phyloP scores from a whole-genome alignment of 1,139 yeast species.

The Entelexis sorbosivorans region DNA sequence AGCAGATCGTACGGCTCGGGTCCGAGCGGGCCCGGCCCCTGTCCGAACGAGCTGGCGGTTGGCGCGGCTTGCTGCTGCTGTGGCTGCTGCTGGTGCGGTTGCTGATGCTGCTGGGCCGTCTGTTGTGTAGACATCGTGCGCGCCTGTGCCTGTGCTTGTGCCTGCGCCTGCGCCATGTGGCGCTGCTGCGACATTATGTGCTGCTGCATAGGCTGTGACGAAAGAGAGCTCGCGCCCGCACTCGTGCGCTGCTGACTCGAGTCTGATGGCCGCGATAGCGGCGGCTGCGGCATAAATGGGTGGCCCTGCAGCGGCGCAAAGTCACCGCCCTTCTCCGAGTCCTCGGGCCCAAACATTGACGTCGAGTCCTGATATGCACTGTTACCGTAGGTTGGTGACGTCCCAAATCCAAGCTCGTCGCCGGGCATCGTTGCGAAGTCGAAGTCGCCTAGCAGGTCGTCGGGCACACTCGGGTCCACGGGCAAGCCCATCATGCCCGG shows the following conservation, averaged over 20 bases:
- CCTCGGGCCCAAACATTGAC: not conserved
- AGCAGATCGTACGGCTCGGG: not conserved
- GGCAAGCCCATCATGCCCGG: slow-evolving; percentile 23
- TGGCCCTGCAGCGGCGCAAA: slow-evolving; percentile 1
- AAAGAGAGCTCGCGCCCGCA: not conserved
- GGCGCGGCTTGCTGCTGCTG: too few relatives aligned
- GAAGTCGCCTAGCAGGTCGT: slow-evolving; percentile 15
- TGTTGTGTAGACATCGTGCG: not conserved
- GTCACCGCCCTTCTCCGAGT: not conserved
- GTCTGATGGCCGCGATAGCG: not conserved
- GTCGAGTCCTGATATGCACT: not conserved
- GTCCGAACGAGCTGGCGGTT: too few relatives aligned
- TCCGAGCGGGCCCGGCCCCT: not conserved
- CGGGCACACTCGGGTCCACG: slow-evolving; percentile 18
- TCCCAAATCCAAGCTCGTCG: not conserved
- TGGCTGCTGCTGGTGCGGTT: not conserved
- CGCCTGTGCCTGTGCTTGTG: not conserved
- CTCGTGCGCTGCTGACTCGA: not conserved
- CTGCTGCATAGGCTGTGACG: not conserved
- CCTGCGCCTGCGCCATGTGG: not conserved
- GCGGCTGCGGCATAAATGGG: slow-evolving; percentile 8
- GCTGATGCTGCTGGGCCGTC: not conserved
- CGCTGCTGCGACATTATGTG: not conserved
- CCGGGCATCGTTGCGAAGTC: slow-evolving; percentile 8
- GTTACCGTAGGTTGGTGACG: not conserved